Conservation (phyloP, 345 rosid species). For the Populus simonii region DNA sequence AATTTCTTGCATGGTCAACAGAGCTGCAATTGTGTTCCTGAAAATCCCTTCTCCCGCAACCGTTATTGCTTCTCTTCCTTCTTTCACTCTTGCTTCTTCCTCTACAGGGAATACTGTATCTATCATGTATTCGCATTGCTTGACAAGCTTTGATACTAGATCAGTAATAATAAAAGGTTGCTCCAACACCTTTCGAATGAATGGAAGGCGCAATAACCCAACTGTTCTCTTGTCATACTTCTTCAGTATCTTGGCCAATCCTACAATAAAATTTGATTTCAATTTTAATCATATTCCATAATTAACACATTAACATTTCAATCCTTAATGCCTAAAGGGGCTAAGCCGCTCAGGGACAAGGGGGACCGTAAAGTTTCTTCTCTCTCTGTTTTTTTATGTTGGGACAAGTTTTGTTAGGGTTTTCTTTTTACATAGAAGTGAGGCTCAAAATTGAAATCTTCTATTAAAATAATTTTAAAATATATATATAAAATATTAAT, state of each 20-base stretch:
- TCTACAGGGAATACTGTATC: constrained; percentile 47
- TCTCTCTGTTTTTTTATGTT: too few relatives aligned
- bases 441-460: background rate
- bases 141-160: constrained; percentile 64
- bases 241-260: constrained; percentile 80
- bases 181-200: constrained; percentile 60
- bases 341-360: too few relatives aligned
- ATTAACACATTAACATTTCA: too few relatives aligned
- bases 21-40: constrained; percentile 69
- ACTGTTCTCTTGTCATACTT: constrained; percentile 83
- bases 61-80: constrained; percentile 22
- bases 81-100: constrained; percentile 20
- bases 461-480: too few relatives aligned
- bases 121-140: constrained; percentile 65
- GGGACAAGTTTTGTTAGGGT: too few relatives aligned
- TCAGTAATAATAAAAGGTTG: constrained; percentile 85
- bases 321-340: too few relatives aligned
- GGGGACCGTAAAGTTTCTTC: too few relatives aligned
- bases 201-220: constrained; percentile 50
- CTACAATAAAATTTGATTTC: constrained; percentile 24
- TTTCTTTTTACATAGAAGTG: background rate
- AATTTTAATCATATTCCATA: too few relatives aligned
- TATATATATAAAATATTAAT: too few relatives aligned
- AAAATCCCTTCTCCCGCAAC: constrained; percentile 60
- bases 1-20: constrained; percentile 72